Percentiles rank a stretch among this genome's conserved stretches.
These are phyloP conservation scores for Haematococcus lacustris DNA, from an alignment of 139 green algal species.

Conservation along the genomic window DNA sequence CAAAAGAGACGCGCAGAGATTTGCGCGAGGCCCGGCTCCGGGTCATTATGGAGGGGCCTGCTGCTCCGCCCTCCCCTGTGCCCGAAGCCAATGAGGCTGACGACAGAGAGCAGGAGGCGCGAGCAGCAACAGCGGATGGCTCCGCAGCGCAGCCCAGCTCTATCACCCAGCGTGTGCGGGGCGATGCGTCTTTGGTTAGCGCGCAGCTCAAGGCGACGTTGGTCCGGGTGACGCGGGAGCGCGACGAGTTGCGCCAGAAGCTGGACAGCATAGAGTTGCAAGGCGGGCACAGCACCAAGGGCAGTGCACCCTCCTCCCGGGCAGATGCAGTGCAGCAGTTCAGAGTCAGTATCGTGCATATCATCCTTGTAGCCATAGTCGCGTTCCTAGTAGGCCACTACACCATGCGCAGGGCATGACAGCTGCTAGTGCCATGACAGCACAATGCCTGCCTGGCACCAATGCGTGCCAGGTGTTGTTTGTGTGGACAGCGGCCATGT, in stretches of 20 bases:
- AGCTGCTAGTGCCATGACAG: too few species aligned
- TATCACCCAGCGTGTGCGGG: too few species aligned
- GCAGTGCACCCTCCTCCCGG: neutral
- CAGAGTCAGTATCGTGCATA: slow-evolving; percentile 8
- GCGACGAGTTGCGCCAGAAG: slow-evolving; percentile 23
- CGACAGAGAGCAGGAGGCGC: slow-evolving; percentile 5
- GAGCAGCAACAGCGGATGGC: neutral
- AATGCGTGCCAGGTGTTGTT: too few species aligned
- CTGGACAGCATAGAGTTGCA: slow-evolving; percentile 15
- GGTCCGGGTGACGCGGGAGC: slow-evolving; percentile 9
- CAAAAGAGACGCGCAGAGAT: slow-evolving; percentile 18
- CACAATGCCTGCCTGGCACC: too few species aligned
- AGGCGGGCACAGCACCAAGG: neutral
- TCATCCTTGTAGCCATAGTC: slow-evolving; percentile 27
- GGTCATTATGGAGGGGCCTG: slow-evolving; percentile 45
- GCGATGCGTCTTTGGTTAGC: too few species aligned
- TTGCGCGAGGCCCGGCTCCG: slow-evolving; percentile 37
- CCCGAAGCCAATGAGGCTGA: slow-evolving; percentile 31
- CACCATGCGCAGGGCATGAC: too few species aligned
- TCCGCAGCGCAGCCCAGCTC: too few species aligned
- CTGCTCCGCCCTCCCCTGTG: slow-evolving; percentile 46
- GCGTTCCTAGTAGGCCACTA: slow-evolving; percentile 33
- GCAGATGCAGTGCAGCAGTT: neutral
- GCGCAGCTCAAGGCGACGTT: slow-evolving; percentile 3
- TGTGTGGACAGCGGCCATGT: too few species aligned